Evolutionary conservation across 2,329 filamentous ascomycete genomes (phyloP).

Genomic region (Trichophyton rubrum): DNA sequence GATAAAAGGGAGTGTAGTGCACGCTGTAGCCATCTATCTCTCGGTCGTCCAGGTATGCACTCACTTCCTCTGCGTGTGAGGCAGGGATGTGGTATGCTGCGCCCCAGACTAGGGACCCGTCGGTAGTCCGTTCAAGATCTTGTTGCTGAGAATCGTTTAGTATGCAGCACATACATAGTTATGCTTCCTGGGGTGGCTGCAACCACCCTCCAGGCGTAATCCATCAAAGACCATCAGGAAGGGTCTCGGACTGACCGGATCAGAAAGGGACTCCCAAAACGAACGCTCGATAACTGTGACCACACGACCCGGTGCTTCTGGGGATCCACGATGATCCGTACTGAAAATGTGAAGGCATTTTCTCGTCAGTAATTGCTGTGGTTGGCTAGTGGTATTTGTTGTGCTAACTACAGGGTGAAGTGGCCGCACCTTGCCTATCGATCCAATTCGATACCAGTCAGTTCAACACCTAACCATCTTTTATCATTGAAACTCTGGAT

Average conservation of each 20-base stretch:
- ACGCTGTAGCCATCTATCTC: conserved; percentile 97
- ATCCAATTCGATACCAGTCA: not conserved
- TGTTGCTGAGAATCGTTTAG: conserved; percentile 19
- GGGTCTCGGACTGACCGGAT: conserved; percentile 7
- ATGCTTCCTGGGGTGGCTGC: not conserved
- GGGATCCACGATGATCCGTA: conserved; percentile 88
- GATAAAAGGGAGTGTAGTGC: conserved; percentile 76
- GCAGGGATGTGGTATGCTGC: conserved; percentile 76
- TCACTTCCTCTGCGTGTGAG: conserved; percentile 63
- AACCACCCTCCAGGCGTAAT: not conserved
- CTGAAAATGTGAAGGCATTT: conserved; percentile 35
- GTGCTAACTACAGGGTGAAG: not conserved
- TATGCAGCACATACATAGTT: not conserved
- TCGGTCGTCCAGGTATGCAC: conserved; percentile 82
- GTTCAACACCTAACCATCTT: not conserved
- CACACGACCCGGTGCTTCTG: conserved; percentile 73
- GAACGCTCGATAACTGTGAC: conserved; percentile 78
- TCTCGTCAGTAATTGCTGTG: not conserved
- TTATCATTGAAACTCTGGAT: not conserved
- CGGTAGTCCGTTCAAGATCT: conserved; percentile 22
- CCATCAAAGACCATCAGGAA: not conserved
- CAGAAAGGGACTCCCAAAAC: conserved; percentile 56
- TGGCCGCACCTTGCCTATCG: conserved; percentile 7
- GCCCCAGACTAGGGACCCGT: conserved; percentile 57
- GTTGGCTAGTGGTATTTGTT: not conserved